Conservation (phyloP, 768 basidiomycete species). For the Clitopilus hobsonii region DNA sequence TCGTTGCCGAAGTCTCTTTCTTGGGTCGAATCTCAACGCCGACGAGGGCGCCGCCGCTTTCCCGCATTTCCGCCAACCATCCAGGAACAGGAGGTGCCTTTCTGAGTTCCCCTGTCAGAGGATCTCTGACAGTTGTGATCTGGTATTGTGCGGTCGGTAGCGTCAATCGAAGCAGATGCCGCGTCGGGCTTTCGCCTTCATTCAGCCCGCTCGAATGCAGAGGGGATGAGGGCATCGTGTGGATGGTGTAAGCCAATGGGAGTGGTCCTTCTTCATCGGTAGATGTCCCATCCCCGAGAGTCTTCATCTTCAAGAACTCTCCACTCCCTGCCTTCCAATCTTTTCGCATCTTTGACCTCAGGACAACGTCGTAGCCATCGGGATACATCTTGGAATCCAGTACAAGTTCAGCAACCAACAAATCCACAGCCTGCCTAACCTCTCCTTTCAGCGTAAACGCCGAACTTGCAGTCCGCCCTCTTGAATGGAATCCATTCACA, state of each 20-base stretch:
- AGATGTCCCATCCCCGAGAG: conserved; percentile 1
- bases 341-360: conserved; percentile 40
- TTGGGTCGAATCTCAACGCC: conserved; percentile 51
- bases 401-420: conserved; percentile 74
- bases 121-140: conserved; percentile 73
- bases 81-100: conserved; percentile 57
- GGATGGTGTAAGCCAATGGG: conserved; percentile 55
- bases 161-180: conserved; percentile 74
- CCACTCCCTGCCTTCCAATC: conserved; percentile 16
- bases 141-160: conserved; percentile 83
- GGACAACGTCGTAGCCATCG: conserved; percentile 58
- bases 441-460: conserved; percentile 62
- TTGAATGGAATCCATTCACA: conserved; percentile 1
- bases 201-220: conserved; percentile 67
- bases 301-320: conserved; percentile 28
- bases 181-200: conserved; percentile 43
- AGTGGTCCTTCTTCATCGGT: conserved; percentile 27
- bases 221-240: conserved; percentile 79
- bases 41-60: conserved; percentile 38
- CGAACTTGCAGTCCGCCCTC: conserved; percentile 45
- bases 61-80: conserved; percentile 70
- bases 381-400: conserved; percentile 80
- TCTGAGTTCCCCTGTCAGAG: conserved; percentile 67
- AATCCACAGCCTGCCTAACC: conserved; percentile 56
- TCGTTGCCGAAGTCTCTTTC: conserved; percentile 12